Conservation (phyloP, 441 rosid species). For the Breynia disticha region DNA sequence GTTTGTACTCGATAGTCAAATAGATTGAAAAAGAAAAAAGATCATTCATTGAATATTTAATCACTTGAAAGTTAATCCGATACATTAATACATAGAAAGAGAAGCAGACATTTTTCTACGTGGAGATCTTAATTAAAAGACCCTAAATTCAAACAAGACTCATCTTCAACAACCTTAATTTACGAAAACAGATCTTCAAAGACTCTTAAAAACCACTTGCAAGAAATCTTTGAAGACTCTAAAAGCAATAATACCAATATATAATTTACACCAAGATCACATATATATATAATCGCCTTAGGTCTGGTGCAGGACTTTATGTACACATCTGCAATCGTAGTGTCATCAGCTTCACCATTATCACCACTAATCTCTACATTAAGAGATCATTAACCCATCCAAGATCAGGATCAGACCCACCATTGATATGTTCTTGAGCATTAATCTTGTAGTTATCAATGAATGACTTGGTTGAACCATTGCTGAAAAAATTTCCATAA, state of each 20-base stretch:
- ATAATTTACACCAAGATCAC: slow-evolving; percentile 24
- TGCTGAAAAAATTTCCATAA: slow-evolving; percentile 12
- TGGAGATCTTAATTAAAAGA: neutral
- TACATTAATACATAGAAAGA: neutral
- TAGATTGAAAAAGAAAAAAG: too few species aligned
- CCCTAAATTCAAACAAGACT: neutral
- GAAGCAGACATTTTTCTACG: neutral
- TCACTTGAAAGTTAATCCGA: neutral
- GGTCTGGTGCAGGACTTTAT: slow-evolving; percentile 24
- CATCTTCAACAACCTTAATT: neutral
- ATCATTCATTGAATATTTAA: too few species aligned
- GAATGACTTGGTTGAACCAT: slow-evolving; percentile 12
- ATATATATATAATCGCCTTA: slow-evolving; percentile 15
- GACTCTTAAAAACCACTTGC: too few species aligned
- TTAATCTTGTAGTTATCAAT: slow-evolving; percentile 1
- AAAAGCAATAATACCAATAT: slow-evolving; percentile 8
- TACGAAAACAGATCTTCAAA: neutral
- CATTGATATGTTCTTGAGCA: slow-evolving; percentile 3
- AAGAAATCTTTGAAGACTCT: neutral
- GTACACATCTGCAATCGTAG: slow-evolving; percentile 11
- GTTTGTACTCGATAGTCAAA: too few species aligned
- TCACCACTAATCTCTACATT: slow-evolving; percentile 30
- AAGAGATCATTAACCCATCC: slow-evolving; percentile 90
- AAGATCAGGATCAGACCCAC: slow-evolving; percentile 51
- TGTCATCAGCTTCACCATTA: slow-evolving; percentile 5